Conservation (phyloP, 2,329 filamentous ascomycete genomes). For the Pseudopithomyces maydicus region DNA sequence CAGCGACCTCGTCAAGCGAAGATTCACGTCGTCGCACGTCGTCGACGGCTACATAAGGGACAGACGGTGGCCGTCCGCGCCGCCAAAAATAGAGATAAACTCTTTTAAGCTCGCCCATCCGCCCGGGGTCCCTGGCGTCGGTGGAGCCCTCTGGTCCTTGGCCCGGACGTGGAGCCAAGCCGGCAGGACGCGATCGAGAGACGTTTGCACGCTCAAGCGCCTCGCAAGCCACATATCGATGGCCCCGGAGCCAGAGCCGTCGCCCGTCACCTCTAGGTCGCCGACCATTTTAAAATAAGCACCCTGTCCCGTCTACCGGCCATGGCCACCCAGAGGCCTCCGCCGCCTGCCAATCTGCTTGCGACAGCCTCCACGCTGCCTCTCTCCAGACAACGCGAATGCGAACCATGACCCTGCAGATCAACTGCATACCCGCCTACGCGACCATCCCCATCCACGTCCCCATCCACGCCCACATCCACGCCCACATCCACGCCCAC, state of each 20-base stretch:
- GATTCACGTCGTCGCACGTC: constrained; percentile 24
- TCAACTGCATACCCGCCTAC: constrained; percentile 3
- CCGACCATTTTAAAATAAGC: constrained; percentile 8
- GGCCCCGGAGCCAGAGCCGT: neutral
- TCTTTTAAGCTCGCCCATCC: constrained; percentile 31
- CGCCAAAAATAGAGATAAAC: constrained; percentile 41
- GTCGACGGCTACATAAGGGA: constrained; percentile 23
- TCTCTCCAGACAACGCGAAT: neutral
- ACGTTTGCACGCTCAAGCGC: neutral
- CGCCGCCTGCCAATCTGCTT: neutral
- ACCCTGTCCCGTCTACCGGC: neutral
- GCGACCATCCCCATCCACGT: too few relatives aligned
- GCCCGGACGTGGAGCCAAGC: neutral
- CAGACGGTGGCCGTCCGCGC: constrained; percentile 14
- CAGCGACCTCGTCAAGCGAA: constrained; percentile 31
- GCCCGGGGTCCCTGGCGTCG: constrained; percentile 12
- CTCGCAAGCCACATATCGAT: neutral
- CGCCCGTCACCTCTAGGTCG: constrained; percentile 5
- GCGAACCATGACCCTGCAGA: neutral
- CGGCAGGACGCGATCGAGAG: constrained; percentile 1
- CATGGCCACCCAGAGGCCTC: constrained; percentile 19
- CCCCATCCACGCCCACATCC: neutral
- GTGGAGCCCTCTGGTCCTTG: constrained; percentile 10
- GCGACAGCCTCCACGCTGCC: neutral
- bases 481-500: neutral